Conservation (phyloP, 495 filamentous ascomycete genomes). For the Elasticomyces elasticus region DNA sequence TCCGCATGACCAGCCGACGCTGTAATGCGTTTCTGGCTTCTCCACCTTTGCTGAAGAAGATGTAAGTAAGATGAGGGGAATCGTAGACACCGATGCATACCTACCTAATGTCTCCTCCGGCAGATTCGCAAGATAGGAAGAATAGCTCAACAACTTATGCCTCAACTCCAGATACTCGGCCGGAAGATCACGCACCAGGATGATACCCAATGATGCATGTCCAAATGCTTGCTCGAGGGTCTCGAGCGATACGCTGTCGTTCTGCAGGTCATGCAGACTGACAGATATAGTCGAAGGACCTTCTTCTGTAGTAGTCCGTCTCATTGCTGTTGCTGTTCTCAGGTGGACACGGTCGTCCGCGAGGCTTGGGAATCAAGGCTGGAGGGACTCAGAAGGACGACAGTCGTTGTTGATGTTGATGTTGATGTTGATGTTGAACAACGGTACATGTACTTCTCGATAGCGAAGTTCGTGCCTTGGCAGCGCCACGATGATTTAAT, state of each 20-base stretch:
- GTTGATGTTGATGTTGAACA: too few species aligned
- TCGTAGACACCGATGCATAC: neutral
- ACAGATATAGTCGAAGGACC: conserved; percentile 3
- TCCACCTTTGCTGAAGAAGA: conserved; percentile 47
- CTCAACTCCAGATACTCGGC: conserved; percentile 57
- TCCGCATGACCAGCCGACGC: conserved; percentile 68
- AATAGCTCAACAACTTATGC: conserved; percentile 65
- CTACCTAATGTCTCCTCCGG: conserved; percentile 61
- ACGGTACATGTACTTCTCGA: too few species aligned
- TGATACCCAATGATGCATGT: conserved; percentile 81
- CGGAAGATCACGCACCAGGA: conserved; percentile 79
- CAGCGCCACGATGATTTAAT: too few species aligned
- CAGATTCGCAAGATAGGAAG: conserved; percentile 81
- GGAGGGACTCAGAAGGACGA: too few species aligned
- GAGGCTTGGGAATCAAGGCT: too few species aligned
- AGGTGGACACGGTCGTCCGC: too few species aligned
- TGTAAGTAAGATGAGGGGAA: neutral
- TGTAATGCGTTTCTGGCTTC: conserved; percentile 50
- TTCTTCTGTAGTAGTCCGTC: neutral
- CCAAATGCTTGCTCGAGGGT: conserved; percentile 77
- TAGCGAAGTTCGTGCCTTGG: too few species aligned
- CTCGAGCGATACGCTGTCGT: conserved; percentile 8
- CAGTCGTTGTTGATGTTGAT: too few species aligned
- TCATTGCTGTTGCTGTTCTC: too few species aligned
- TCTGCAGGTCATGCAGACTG: conserved; percentile 6